Evolutionary conservation across 495 filamentous ascomycete genomes (phyloP), one percentile per base, ranked within the genome.

Genomic region (Aspergillus wentii): DNA sequence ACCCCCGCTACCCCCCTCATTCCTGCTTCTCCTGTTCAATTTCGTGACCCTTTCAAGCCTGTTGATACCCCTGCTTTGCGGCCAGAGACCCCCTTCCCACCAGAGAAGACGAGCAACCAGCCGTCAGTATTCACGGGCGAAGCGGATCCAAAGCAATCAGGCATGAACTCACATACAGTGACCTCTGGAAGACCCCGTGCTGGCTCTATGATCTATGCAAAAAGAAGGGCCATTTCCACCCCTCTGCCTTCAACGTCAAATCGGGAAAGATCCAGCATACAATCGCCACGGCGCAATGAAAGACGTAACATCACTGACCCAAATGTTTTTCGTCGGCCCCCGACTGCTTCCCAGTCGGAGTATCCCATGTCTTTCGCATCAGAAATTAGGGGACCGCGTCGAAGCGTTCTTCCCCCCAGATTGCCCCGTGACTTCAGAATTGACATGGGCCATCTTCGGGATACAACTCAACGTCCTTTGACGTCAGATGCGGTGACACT

Each of bases 281-380:
- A 31, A 29, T 53, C 57, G 1, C 46, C 48, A 5, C 53, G 39
- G 30, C 44, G 44, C 9, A 44, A 48, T 26, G 50, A 38, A 35
- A 59, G 63, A 29, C 59, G 68, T 7, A 68, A 71, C 34, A 59
- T 69, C 30, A 69, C 68, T 16, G 62, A 68, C 35, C 64, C 68
- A 9, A 57, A 38, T 39, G 44, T 62, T n/a, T 65, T 66, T 31
- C 49, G 50, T 21, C 55, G 51, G 16, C 55, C 67, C 15, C 54
- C 56, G 30, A 44, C 55, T 22, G 37, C 54, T 6, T 38, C 49
- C 2, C 49, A 54, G 10, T 20, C 52, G 3, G 56, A 29, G 20
- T 20, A 48, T 25, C 31, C 55, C 15, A 11, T 40, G 13, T n/a
- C 40, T 18, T 36, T 35, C 15, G 39, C 8, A 1, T 33, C 48